These are phyloP conservation scores for Mycena amicta DNA, from an alignment of 768 basidiomycete species.

Conservation along the genomic window DNA sequence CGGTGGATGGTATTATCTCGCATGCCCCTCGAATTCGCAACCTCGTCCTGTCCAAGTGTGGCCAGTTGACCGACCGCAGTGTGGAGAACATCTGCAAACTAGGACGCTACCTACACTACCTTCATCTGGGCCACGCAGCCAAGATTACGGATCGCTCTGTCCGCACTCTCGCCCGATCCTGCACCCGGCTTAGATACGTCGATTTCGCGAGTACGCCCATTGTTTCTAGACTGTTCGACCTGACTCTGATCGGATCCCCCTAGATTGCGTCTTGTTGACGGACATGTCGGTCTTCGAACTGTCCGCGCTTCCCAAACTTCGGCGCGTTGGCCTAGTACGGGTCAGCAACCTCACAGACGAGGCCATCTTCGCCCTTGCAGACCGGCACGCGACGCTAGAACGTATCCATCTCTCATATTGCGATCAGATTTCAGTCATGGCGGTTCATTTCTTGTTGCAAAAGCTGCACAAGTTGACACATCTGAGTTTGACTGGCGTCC, in stretches of 20 bases:
- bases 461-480: conserved; percentile 91
- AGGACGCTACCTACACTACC: conserved; percentile 91
- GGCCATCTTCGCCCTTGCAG: conserved; percentile 85
- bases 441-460: conserved; percentile 87
- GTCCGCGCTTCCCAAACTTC: conserved; percentile 83
- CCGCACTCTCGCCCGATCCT: conserved; percentile 77
- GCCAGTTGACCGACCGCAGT: conserved; percentile 73
- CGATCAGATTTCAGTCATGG: conserved; percentile 90
- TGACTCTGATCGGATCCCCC: conserved; percentile 20
- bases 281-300: conserved; percentile 95
- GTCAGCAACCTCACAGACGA: conserved; percentile 93
- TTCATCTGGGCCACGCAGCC: conserved; percentile 91
- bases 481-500: conserved; percentile 96
- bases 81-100: conserved; percentile 84
- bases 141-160: conserved; percentile 91
- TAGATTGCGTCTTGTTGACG: conserved; percentile 84
- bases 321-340: conserved; percentile 92
- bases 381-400: conserved; percentile 85
- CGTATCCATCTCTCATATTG: conserved; percentile 98
- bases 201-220: conserved; percentile 91
- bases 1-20: conserved; percentile 79
- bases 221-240: conserved; percentile 3
- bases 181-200: conserved; percentile 90
- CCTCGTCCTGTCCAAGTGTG: conserved; percentile 85
- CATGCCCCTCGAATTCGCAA: conserved; percentile 85